These are phyloP conservation scores for Tulasnella sp. DNA, from an alignment of 768 basidiomycete genomes.

Conservation along the genomic window DNA sequence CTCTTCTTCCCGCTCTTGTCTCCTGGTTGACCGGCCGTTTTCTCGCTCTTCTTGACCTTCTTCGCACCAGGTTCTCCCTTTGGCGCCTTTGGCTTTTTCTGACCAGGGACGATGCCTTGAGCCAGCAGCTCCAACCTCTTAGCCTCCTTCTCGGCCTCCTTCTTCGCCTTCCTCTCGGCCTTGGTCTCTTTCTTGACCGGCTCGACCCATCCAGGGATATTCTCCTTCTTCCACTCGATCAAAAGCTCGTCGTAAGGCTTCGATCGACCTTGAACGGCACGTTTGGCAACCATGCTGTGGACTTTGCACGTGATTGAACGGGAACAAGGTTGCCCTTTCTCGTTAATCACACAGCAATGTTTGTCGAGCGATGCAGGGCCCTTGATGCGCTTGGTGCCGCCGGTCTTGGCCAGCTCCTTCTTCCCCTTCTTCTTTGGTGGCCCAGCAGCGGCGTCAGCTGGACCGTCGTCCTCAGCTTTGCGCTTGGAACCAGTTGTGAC, in stretches of 20 bases:
- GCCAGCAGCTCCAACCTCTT: constrained; percentile 21
- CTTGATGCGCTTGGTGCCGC: constrained; percentile 49
- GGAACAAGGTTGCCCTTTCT: constrained; percentile 85
- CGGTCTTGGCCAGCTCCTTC: constrained; percentile 46
- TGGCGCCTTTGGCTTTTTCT: constrained; percentile 47
- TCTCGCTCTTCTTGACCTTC: constrained; percentile 57
- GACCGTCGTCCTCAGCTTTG: constrained; percentile 63
- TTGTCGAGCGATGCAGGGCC: constrained; percentile 82
- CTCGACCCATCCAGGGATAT: constrained; percentile 83
- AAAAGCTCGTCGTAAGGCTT: constrained; percentile 77
- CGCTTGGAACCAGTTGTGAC: constrained; percentile 54
- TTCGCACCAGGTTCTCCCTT: constrained; percentile 59
- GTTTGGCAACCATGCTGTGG: constrained; percentile 94
- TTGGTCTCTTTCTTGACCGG: constrained; percentile 82
- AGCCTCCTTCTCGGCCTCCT: constrained; percentile 21
- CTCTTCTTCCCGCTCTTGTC: constrained; percentile 14
- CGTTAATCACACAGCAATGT: constrained; percentile 96
- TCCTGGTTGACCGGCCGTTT: constrained; percentile 31
- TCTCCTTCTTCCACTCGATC: constrained; percentile 81
- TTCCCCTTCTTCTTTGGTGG: constrained; percentile 46
- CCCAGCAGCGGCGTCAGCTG: constrained; percentile 52
- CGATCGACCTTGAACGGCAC: constrained; percentile 80
- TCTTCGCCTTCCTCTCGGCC: constrained; percentile 45
- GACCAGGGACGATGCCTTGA: constrained; percentile 12
- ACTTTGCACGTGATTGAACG: constrained; percentile 97